Conservation (phyloP, 768 basidiomycete genomes). For the Kwoniella heveanensis region DNA sequence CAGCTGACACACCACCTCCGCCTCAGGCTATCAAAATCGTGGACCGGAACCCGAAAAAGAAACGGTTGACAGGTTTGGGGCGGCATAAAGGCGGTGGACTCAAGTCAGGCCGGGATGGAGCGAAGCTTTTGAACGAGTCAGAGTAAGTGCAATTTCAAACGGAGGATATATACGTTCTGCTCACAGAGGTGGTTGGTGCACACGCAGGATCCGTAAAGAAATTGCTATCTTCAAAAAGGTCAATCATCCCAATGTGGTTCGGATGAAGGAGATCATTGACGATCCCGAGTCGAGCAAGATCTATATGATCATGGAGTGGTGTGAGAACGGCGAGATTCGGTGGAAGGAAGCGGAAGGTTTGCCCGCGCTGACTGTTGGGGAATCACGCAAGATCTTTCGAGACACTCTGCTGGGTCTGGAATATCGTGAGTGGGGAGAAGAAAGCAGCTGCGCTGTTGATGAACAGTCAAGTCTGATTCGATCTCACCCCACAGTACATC, state of each 20-base stretch:
- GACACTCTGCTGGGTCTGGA: constrained; percentile 93
- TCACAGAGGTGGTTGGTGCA: no score
- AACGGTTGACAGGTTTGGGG: constrained; percentile 67
- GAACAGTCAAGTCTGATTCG: no score
- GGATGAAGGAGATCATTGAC: constrained; percentile 91
- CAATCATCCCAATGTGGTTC: constrained; percentile 82
- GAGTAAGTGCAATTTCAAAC: constrained; percentile 29
- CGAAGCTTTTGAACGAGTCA: constrained; percentile 45
- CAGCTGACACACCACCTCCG: constrained; percentile 7
- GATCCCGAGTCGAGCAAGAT: constrained; percentile 84
- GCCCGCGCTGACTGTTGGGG: constrained; percentile 78
- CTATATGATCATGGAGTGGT: constrained; percentile 96
- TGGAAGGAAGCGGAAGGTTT: constrained; percentile 70
- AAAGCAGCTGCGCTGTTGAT: no score
- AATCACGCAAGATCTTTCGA: constrained; percentile 82
- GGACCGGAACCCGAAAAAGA: constrained; percentile 64
- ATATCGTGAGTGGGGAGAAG: constrained; percentile 79
- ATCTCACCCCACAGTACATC: constrained; percentile 68
- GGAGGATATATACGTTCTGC: no score
- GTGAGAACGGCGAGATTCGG: constrained; percentile 90
- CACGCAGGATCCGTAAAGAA: constrained; percentile 76
- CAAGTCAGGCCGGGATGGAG: constrained; percentile 34
- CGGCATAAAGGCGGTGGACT: constrained; percentile 67
- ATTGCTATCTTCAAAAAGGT: constrained; percentile 99
- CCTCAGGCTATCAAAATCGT: constrained; percentile 58